These are phyloP conservation scores for Saccharomyces hybrid DNA, from an alignment of 1,139 yeast genomes.

Conservation along the genomic window DNA sequence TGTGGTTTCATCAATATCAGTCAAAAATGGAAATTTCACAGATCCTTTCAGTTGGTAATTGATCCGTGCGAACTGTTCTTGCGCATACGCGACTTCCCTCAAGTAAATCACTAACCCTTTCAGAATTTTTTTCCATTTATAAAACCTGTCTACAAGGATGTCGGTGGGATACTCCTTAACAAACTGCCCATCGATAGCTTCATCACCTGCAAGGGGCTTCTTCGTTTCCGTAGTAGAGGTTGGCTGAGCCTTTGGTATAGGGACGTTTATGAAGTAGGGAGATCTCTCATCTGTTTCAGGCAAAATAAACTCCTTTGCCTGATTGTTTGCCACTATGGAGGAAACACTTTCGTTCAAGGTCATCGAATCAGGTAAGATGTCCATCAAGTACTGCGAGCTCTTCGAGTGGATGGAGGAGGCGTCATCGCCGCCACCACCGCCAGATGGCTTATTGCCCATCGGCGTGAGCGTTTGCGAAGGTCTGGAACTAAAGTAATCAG, in stretches of 20 bases:
- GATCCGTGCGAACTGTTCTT: constrained; percentile 61
- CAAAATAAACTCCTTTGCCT: constrained; percentile 25
- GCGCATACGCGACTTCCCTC: constrained; percentile 55
- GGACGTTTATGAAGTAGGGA: constrained; percentile 34
- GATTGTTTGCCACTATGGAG: constrained; percentile 21
- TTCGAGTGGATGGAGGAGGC: constrained; percentile 17
- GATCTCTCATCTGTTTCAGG: constrained; percentile 33
- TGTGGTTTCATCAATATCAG: constrained; percentile 31
- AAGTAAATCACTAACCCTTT: constrained; percentile 55
- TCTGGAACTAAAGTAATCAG: constrained; percentile 20
- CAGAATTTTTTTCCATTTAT: constrained; percentile 63
- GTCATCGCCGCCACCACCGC: constrained; percentile 10
- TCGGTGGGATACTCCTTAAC: constrained; percentile 35
- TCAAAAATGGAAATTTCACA: constrained; percentile 48
- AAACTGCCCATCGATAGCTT: constrained; percentile 16
- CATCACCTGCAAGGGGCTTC: constrained; percentile 7
- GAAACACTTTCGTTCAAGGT: constrained; percentile 15
- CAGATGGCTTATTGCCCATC: background rate
- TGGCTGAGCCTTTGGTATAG: constrained; percentile 25
- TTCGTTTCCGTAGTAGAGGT: constrained; percentile 5
- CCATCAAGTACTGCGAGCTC: constrained; percentile 23
- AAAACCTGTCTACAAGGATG: constrained; percentile 44
- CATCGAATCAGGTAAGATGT: constrained; percentile 17
- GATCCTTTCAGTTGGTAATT: constrained; percentile 55
- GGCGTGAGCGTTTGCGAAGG: constrained; percentile 5